Evolutionary conservation across 495 filamentous ascomycete genomes (phyloP).

Genomic region (Chaetomidium leptoderma): DNA sequence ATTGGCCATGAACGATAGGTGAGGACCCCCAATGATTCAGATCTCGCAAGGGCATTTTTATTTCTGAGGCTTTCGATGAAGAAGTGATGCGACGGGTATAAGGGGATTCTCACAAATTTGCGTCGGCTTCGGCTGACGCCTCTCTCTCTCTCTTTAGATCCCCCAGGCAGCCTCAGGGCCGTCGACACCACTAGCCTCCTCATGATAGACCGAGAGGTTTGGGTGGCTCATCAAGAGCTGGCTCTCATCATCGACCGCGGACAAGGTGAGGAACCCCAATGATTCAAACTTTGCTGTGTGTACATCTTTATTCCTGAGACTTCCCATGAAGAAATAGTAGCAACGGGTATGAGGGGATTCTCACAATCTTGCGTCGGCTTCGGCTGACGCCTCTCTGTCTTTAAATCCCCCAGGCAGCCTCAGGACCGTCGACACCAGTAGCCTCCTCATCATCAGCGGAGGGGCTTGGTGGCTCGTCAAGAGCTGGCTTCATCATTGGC

Average conservation of each 20-base stretch:
- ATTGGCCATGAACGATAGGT: background rate
- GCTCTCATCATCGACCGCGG: background rate
- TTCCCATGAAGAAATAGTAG: background rate
- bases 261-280: background rate
- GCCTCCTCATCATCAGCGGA: no score
- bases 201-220: no score
- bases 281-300: no score
- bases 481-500: slow-evolving; percentile 1
- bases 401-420: background rate
- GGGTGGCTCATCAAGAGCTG: no score
- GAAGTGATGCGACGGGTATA: background rate
- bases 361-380: background rate
- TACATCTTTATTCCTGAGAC: no score
- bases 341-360: background rate
- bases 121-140: background rate
- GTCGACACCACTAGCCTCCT: background rate
- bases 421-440: background rate
- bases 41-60: no score
- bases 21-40: background rate
- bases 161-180: background rate
- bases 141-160: background rate
- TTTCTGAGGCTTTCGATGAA: background rate
- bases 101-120: background rate
- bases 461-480: no score
- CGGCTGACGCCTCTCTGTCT: background rate